phyloP scores from a whole-genome alignment of 176 grass and related monocot genomes.

The Juncus inflexus region DNA sequence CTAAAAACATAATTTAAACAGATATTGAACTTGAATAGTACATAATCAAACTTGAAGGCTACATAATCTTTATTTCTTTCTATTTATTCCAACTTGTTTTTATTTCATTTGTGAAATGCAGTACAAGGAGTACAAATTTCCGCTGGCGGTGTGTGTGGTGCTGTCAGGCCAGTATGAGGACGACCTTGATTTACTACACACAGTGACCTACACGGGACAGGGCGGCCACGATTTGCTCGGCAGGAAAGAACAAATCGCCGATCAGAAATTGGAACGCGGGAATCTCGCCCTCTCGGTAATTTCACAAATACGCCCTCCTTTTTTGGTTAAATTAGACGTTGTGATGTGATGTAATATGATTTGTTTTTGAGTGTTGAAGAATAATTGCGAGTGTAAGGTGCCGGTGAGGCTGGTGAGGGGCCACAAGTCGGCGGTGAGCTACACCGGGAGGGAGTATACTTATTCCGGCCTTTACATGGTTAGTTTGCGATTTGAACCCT shows the following conservation, averaged over 20 bases:
- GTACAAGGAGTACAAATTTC: conserved; percentile 58
- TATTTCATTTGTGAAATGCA: conserved; percentile 36
- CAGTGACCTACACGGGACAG: conserved; percentile 88
- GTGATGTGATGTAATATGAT: not conserved
- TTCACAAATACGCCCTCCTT: too few species aligned
- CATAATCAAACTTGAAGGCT: too few species aligned
- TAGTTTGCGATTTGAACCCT: not conserved
- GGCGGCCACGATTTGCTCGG: conserved; percentile 96
- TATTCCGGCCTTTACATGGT: conserved; percentile 95
- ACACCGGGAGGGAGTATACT: conserved; percentile 80
- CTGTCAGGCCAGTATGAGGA: conserved; percentile 94
- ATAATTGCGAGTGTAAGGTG: conserved; percentile 44
- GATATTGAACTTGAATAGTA: too few species aligned
- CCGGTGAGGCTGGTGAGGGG: conserved; percentile 70
- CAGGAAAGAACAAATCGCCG: conserved; percentile 65
- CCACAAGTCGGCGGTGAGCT: conserved; percentile 52
- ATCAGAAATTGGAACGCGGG: conserved; percentile 66
- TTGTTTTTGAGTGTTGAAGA: conserved; percentile 40
- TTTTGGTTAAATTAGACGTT: too few species aligned
- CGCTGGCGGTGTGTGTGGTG: conserved; percentile 68
- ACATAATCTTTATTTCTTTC: too few species aligned
- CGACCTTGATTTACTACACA: conserved; percentile 68
- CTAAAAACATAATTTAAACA: too few species aligned
- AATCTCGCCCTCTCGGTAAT: conserved; percentile 58
- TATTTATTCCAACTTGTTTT: too few species aligned